phyloP scores from a whole-genome alignment of 2,329 filamentous ascomycete genomes.

The Ambrosiella xylebori region DNA sequence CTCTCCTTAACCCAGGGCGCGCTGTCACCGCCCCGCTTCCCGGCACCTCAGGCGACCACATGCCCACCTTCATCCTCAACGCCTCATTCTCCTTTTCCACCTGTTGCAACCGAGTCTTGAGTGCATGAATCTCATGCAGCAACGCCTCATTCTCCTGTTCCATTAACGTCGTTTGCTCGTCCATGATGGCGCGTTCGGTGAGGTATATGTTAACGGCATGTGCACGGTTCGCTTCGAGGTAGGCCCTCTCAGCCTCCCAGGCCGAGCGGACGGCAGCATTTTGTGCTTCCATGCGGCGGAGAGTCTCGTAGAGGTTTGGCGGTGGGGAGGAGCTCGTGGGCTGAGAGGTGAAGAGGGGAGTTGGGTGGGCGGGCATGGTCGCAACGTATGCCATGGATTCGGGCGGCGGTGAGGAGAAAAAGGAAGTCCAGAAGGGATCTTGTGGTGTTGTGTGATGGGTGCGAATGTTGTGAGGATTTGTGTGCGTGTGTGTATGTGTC shows the following conservation, averaged over 20 bases:
- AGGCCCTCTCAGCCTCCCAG: conserved; percentile 36
- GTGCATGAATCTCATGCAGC: conserved; percentile 24
- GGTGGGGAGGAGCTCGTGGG: not conserved
- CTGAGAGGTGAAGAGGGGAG: not conserved
- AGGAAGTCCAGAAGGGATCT: too few relatives aligned
- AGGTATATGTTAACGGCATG: conserved; percentile 38
- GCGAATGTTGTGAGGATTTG: not conserved
- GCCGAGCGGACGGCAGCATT: conserved; percentile 28
- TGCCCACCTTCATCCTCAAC: conserved; percentile 13
- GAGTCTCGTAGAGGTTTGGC: conserved; percentile 12
- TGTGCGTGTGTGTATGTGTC: not conserved
- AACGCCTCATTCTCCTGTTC: conserved; percentile 26
- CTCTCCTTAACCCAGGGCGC: not conserved
- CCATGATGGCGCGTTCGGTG: conserved; percentile 36
- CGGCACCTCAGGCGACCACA: not conserved
- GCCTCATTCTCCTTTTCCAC: conserved; percentile 23
- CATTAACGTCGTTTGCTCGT: conserved; percentile 32
- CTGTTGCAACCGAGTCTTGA: conserved; percentile 24
- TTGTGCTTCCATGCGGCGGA: conserved; percentile 26
- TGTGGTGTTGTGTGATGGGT: too few relatives aligned
- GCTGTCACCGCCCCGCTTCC: conserved; percentile 1
- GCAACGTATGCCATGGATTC: not conserved
- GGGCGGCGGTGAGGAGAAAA: not conserved
- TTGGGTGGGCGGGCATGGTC: not conserved
- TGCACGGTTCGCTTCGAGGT: conserved; percentile 35